phyloP scores from a whole-genome alignment of 129 eudicot genomes.

The Silybum marianum region DNA sequence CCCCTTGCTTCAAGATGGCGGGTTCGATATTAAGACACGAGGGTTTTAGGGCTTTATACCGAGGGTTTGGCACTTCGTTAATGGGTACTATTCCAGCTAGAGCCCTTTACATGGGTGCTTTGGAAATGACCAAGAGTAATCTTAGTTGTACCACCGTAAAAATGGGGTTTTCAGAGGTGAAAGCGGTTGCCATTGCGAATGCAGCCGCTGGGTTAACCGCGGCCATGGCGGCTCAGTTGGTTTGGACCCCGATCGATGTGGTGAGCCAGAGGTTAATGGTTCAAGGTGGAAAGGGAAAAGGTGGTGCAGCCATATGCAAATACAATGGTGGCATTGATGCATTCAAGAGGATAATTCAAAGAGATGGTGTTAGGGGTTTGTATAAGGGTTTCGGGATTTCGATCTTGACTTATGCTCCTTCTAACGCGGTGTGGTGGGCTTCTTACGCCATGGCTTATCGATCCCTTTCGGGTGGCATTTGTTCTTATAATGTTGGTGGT shows the following conservation, averaged over 20 bases:
- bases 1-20: constrained; percentile 58
- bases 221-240: constrained; percentile 67
- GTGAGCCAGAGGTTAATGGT: constrained; percentile 88
- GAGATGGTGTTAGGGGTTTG: constrained; percentile 67
- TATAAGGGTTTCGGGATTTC: constrained; percentile 89
- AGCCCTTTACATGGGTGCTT: constrained; percentile 85
- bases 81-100: constrained; percentile 85
- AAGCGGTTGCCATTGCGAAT: constrained; percentile 52
- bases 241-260: constrained; percentile 91
- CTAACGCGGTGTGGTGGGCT: constrained; percentile 80
- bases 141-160: constrained; percentile 39
- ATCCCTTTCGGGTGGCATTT: constrained; percentile 44
- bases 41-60: constrained; percentile 65
- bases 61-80: constrained; percentile 79
- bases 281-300: constrained; percentile 45
- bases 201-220: constrained; percentile 68
- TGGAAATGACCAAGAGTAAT: constrained; percentile 66
- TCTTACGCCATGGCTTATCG: constrained; percentile 54
- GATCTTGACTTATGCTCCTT: constrained; percentile 70
- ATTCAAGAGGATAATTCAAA: constrained; percentile 51
- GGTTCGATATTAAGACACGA: constrained; percentile 48
- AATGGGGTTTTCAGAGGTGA: constrained; percentile 53
- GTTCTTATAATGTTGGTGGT: constrained; percentile 2
- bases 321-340: constrained; percentile 79
- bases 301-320: constrained; percentile 33